phyloP scores from a whole-genome alignment of 768 basidiomycete genomes.

The Russula sp. region DNA sequence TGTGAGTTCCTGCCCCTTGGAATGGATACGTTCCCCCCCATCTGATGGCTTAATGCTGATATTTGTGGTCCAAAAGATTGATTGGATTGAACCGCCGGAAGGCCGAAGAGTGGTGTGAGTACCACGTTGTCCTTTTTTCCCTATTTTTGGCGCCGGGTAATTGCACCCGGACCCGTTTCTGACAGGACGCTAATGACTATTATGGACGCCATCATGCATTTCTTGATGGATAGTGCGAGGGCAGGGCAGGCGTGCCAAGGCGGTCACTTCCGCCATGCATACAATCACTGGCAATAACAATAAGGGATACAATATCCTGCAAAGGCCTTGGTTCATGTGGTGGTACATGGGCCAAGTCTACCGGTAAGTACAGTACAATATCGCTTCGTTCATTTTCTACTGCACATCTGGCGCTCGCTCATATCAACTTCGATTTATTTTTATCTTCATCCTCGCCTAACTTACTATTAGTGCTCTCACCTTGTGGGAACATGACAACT shows the following conservation, averaged over 20 bases:
- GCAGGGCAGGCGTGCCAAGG: slow-evolving; percentile 44
- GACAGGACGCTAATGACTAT: not conserved
- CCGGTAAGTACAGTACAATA: slow-evolving; percentile 40
- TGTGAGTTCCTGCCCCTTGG: slow-evolving; percentile 41
- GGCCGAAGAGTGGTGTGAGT: slow-evolving; percentile 66
- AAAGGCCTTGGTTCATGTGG: slow-evolving; percentile 62
- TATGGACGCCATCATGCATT: no score
- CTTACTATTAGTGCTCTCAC: slow-evolving; percentile 46
- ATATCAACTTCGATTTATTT: not conserved
- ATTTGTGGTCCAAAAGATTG: slow-evolving; percentile 33
- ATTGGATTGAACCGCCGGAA: slow-evolving; percentile 44
- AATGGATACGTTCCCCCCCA: not conserved
- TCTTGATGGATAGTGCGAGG: slow-evolving; percentile 16
- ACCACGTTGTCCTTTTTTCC: no score
- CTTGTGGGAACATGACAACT: slow-evolving; percentile 56
- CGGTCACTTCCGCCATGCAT: slow-evolving; percentile 54
- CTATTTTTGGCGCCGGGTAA: not conserved
- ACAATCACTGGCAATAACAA: slow-evolving; percentile 51
- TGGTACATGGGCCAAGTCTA: slow-evolving; percentile 72
- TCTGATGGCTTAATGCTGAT: slow-evolving; percentile 41
- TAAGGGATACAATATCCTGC: slow-evolving; percentile 42
- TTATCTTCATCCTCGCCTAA: no score
- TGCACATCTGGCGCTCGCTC: not conserved
- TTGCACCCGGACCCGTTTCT: slow-evolving; percentile 24
- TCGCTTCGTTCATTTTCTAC: not conserved